phyloP scores from a whole-genome alignment of 306 rosid genomes.

The Pterocarpus macrocarpus region DNA sequence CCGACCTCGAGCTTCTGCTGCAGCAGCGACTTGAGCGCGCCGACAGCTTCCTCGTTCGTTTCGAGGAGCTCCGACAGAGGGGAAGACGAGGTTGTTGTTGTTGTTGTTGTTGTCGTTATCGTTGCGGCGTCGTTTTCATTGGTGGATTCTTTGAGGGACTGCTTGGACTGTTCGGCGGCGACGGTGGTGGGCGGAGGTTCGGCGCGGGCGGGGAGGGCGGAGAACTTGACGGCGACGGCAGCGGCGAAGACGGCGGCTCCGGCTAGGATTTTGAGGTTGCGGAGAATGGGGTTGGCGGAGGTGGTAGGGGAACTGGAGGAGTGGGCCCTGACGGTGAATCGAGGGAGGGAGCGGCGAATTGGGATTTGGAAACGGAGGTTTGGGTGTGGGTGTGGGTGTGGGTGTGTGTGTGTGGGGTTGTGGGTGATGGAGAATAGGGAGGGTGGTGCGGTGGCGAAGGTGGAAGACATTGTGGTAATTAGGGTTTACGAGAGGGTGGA shows the following conservation, averaged over 20 bases:
- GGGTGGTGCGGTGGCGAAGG: slow-evolving; percentile 48
- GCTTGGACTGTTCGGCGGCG: slow-evolving; percentile 45
- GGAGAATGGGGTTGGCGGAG: slow-evolving; percentile 40
- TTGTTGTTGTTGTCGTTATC: not conserved
- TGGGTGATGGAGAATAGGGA: slow-evolving; percentile 48
- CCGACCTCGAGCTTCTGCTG: slow-evolving; percentile 83
- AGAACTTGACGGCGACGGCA: slow-evolving; percentile 54
- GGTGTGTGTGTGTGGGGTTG: slow-evolving; percentile 21
- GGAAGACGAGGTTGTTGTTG: slow-evolving; percentile 38
- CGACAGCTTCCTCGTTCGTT: slow-evolving; percentile 66
- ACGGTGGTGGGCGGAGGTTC: slow-evolving; percentile 57
- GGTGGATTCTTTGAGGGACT: slow-evolving; percentile 33
- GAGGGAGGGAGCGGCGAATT: slow-evolving; percentile 35
- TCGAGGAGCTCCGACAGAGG: slow-evolving; percentile 70
- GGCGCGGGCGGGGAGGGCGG: slow-evolving; percentile 71
- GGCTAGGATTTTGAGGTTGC: slow-evolving; percentile 58
- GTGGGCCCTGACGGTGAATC: slow-evolving; percentile 53
- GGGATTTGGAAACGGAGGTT: slow-evolving; percentile 42
- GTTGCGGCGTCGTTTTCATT: slow-evolving; percentile 21
- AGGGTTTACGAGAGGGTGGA: slow-evolving; percentile 50
- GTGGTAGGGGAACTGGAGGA: slow-evolving; percentile 14
- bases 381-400: slow-evolving; percentile 32
- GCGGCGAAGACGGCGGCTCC: slow-evolving; percentile 72
- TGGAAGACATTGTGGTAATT: slow-evolving; percentile 66
- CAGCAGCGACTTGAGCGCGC: slow-evolving; percentile 74